Base-by-base conservation (phyloP, 768 basidiomycete species). In the Mycena venus region DNA sequence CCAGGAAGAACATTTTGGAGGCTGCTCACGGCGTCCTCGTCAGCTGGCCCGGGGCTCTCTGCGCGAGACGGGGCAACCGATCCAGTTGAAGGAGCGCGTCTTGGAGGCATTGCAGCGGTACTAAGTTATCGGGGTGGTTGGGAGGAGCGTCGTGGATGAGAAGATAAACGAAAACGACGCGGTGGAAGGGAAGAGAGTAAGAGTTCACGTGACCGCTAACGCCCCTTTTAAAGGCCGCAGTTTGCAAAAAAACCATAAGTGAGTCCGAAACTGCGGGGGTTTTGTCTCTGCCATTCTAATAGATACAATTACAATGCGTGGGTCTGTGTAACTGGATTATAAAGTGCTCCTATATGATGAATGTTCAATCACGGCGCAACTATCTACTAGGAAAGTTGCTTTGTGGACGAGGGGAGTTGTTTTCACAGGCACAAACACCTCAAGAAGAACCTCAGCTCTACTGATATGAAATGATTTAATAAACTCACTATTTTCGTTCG, bases 31-130 rank as follows among this genome's bases (percentile, higher is more conserved):
- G 88, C 87, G 64, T 83, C 83, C 1, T 89, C 88, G 11, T 86
- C 86, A 15, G 77, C 80, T 29, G 78, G 80, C n/a, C n/a, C n/a
- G 47, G 89, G 88, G 62, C 86, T 90, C 12, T 86, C 80, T 15
- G 90, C 83, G 25, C 91, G 86, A 21, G 91, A 92, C 23, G 85
- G 85, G 25, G 84, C 80, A 36, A 84, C 82, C 44, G 88, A 88
- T 34, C 82, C 83, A 70, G 88, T 81, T 66, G 88, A 91, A 14
- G 87, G 87, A 21, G 88, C 88, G 38, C 89, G 88, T 77, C 91
- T 87, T 77, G 88, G 88, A 80, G 90, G 85, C 89, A 89, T 89
- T 73, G 8, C 19, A 60, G 36, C 55, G 21, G 21, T 21, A 29
- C 15, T 56, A 27, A 36, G 11, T 6, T 27, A 11, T 44, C 10